Evolutionary conservation across 371 early-diverging fungal genomes (phyloP), one percentile per base, ranked within the genome.

Genomic region (Apophysomyces variabilis): DNA sequence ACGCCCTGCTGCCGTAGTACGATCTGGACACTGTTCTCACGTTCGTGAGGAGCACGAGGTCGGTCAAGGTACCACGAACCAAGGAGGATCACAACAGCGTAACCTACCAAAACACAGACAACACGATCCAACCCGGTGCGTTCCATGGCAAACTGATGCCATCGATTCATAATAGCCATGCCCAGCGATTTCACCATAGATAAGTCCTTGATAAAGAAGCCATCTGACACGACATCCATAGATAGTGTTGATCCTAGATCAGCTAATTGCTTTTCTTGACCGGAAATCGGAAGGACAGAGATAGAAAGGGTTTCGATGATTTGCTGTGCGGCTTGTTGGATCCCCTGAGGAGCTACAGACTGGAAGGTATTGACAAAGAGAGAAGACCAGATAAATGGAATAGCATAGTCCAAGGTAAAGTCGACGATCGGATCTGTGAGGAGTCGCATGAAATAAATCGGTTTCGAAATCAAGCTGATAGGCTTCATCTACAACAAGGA

Each of bases 351-450:
- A 5, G 69, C 4, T 7, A 46, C 3, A n/a, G 36, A 7, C 14
- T 62, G 18, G 37, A 50, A 43, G 0, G 16, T 50, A 26, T 9
- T 21, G 16, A 9, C 21, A 9, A 21, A 9, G 14, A 46, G 60
- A 9, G 64, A 54, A n/a, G 69, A 58, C 64, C 60, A 73, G 46
- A 60, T 58, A 26, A 62, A 75, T 18, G 83, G 71, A 14, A 73
- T 26, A 36, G 66, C 38, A 13, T 71, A 50, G 58, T 81, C 77
- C 36, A 87, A 61, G 6, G 78, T 36, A 43, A 77, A 72, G 64
- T 87, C 86, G 7, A 84, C 71, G 4, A 83, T n/a, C 3, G 86
- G 85, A 59, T 87, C 87, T 1, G 83, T 86, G 14, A 84, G n/a
- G 7, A 60, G 59, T 16, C 78, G 76, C 32, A 83, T 64, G 21